phyloP scores from a whole-genome alignment of 2,329 filamentous ascomycete genomes.

The Acrocalymma vagum region DNA sequence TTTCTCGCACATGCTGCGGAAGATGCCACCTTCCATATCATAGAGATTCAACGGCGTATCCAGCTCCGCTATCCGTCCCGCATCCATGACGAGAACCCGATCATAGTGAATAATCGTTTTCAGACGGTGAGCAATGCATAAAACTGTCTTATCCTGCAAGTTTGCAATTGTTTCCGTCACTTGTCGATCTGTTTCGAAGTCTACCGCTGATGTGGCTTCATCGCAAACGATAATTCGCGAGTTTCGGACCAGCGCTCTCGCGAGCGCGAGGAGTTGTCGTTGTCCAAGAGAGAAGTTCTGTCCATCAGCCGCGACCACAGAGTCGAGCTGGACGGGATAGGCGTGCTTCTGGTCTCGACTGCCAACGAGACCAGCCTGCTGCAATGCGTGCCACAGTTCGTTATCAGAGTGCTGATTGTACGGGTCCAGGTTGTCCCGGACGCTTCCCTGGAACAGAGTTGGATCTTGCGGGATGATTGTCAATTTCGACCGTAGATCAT shows the following conservation, averaged over 20 bases:
- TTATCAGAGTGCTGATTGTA: slow-evolving; percentile 81
- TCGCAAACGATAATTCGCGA: slow-evolving; percentile 96
- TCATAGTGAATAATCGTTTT: slow-evolving; percentile 95
- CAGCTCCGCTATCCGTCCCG: slow-evolving; percentile 85
- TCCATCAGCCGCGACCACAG: slow-evolving; percentile 88
- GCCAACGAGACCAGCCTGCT: slow-evolving; percentile 76
- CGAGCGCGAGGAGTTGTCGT: slow-evolving; percentile 93
- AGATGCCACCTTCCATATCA: slow-evolving; percentile 78
- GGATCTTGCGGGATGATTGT: slow-evolving; percentile 88
- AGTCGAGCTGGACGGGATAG: slow-evolving; percentile 82
- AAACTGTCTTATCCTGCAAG: slow-evolving; percentile 85
- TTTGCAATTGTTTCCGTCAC: slow-evolving; percentile 80
- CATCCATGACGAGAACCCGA: slow-evolving; percentile 95
- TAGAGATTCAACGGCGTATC: slow-evolving; percentile 79
- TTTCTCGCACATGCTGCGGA: slow-evolving; percentile 87
- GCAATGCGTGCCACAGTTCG: slow-evolving; percentile 79
- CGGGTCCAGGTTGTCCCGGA: slow-evolving; percentile 81
- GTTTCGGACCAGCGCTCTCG: slow-evolving; percentile 85
- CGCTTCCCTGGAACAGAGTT: slow-evolving; percentile 81
- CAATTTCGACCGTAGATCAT: slow-evolving; percentile 77
- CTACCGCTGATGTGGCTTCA: slow-evolving; percentile 91
- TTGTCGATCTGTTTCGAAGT: slow-evolving; percentile 96
- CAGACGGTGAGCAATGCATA: slow-evolving; percentile 92
- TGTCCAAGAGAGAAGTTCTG: slow-evolving; percentile 96
- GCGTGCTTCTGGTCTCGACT: slow-evolving; percentile 55